Base-by-base conservation (phyloP, 73 alveolate species). In the Paramecium caudatum region DNA sequence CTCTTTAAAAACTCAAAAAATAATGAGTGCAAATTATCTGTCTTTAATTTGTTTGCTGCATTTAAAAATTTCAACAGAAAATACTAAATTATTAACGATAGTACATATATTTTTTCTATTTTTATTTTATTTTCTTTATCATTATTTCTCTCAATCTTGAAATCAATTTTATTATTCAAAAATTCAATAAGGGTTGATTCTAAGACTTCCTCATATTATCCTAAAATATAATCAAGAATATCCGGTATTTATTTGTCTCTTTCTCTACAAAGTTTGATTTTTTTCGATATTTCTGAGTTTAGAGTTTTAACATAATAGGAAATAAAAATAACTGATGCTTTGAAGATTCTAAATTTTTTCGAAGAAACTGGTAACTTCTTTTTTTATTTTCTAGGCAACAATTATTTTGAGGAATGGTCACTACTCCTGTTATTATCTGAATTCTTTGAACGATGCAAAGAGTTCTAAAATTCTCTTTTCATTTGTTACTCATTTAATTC, bases 351-450 rank as follows among this genome's bases (percentile, higher is more conserved):
- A 55, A 55, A 55, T 27, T 8, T 55, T 12, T 55, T 55, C 0
- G 80, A 23, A 23, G 80, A 55, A 23, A 55, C 80, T 12, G 80
- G 80, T 9, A 55, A 55, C 30, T 23, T 55, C 45, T 55, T 55
- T 55, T 55, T 55, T 27, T 37, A 1, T 23, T 21, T 55, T 23
- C 16, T 55, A 10, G 30, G 0, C 9, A 55, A 55, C 12, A 27
- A 27, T 55, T 55, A 55, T 55, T 55, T 3, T 4, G 46, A 27
- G 0, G 80, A 55, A 55, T 55, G 80, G 0, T 37, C 23, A 21
- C 80, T 55, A 21, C 80, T 55, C 3, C 30, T 23, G 30, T 43
- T 55, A 49, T 49, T 49, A 10, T 27, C 30, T 4, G 80, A 55
- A 27, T 27, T 27, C n/a, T 55, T 55, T 9, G 80, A 55, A 27